These are phyloP conservation scores for Triticum urartu DNA, from an alignment of 176 grass and related monocot species.

Conservation along the genomic window DNA sequence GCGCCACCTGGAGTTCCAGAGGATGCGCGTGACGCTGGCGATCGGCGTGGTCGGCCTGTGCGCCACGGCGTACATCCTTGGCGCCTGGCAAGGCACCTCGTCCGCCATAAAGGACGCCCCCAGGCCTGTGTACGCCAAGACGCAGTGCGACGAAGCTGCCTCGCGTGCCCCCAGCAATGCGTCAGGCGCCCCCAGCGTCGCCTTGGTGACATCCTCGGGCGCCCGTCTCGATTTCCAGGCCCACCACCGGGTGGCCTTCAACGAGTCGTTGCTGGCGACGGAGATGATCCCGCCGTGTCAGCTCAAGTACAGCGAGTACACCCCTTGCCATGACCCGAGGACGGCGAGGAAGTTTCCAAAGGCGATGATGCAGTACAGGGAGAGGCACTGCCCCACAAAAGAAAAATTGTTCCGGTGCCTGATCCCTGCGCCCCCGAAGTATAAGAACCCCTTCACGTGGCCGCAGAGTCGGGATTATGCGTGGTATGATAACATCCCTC, in stretches of 20 bases:
- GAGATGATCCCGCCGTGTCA: constrained; percentile 60
- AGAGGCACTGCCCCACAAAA: constrained; percentile 72
- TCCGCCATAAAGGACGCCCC: constrained; percentile 17
- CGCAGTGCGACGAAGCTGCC: not conserved
- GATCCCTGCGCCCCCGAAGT: constrained; percentile 67
- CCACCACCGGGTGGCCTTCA: constrained; percentile 68
- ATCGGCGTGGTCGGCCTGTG: constrained; percentile 48
- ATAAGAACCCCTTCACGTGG: constrained; percentile 84
- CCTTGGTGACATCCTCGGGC: not conserved
- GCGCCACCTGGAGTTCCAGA: constrained; percentile 38
- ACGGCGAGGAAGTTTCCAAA: constrained; percentile 72
- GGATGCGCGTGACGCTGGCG: constrained; percentile 47
- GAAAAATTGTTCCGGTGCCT: constrained; percentile 61
- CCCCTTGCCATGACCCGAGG: constrained; percentile 88
- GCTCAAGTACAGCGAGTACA: constrained; percentile 76
- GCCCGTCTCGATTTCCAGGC: constrained; percentile 62
- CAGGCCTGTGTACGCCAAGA: constrained; percentile 14
- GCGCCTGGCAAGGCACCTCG: constrained; percentile 68
- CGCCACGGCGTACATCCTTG: constrained; percentile 68
- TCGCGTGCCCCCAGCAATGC: not conserved
- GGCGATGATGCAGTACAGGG: constrained; percentile 68
- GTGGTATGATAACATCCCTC: constrained; percentile 93
- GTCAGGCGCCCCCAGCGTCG: not conserved
- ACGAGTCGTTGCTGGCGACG: constrained; percentile 16
- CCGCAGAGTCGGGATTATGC: constrained; percentile 74